These are phyloP conservation scores for Hypoxylon fuscum DNA, from an alignment of 495 filamentous ascomycete genomes.

Conservation along the genomic window DNA sequence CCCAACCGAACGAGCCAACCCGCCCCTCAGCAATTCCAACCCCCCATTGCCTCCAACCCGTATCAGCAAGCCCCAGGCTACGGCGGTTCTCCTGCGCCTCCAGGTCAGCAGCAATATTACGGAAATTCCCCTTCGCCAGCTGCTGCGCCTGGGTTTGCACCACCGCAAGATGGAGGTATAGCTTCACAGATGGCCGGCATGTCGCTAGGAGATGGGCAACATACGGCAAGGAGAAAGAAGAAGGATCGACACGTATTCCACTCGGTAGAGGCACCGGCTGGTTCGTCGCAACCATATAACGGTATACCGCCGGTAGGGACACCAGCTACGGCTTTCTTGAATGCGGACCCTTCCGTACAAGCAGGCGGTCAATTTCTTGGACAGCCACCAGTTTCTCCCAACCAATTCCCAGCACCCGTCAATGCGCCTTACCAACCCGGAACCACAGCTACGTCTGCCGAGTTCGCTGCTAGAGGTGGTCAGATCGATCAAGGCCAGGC, in stretches of 20 bases:
- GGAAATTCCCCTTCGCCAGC: constrained; percentile 47
- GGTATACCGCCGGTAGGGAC: constrained; percentile 68
- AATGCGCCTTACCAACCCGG: constrained; percentile 67
- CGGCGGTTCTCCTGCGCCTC: constrained; percentile 47
- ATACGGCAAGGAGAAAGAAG: constrained; percentile 76
- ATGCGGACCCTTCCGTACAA: constrained; percentile 62
- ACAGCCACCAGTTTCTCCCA: constrained; percentile 47
- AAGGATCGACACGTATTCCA: constrained; percentile 95
- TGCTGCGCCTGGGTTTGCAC: constrained; percentile 48
- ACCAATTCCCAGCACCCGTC: constrained; percentile 66
- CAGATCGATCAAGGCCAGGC: constrained; percentile 44
- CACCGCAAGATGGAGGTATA: constrained; percentile 65
- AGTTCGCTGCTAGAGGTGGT: constrained; percentile 65
- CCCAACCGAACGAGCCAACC: constrained; percentile 66
- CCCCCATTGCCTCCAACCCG: constrained; percentile 56
- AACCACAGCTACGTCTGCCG: constrained; percentile 59
- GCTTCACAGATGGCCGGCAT: constrained; percentile 88
- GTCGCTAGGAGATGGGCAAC: constrained; percentile 66
- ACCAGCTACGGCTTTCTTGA: constrained; percentile 72
- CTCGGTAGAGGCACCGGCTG: constrained; percentile 75
- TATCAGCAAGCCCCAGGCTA: constrained; percentile 71
- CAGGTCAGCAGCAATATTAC: constrained; percentile 50
- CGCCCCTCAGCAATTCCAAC: constrained; percentile 66
- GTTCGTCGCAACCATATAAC: constrained; percentile 71
- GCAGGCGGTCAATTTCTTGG: constrained; percentile 39